Conservation (phyloP, 2,329 filamentous ascomycete species). For the Lecanosticta acicola region DNA sequence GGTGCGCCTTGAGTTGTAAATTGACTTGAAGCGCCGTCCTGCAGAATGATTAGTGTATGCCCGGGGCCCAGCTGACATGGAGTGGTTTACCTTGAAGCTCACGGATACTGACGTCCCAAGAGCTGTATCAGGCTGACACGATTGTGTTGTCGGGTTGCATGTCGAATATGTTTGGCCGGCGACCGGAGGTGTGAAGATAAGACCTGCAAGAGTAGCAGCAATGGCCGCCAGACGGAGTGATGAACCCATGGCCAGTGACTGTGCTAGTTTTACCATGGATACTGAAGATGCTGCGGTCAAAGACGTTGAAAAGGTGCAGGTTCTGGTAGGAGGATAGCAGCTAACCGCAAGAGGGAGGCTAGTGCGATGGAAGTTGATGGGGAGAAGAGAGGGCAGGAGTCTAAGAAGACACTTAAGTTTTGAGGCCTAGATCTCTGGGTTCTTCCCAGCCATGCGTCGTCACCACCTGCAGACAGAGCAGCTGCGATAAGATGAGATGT, state of each 20-base stretch:
- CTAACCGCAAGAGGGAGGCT: not conserved
- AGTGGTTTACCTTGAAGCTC: too few species aligned
- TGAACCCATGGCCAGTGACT: conserved; percentile 28
- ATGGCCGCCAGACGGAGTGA: conserved; percentile 35
- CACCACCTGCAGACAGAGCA: not conserved
- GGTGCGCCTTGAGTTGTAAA: conserved; percentile 67
- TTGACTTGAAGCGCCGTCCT: conserved; percentile 66
- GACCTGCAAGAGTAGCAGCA: conserved; percentile 34
- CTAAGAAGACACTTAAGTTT: conserved; percentile 4
- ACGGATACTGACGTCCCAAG: conserved; percentile 76
- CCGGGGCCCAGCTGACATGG: too few species aligned
- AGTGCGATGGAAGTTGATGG: conserved; percentile 2
- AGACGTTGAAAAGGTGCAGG: not conserved
- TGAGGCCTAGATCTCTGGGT: not conserved
- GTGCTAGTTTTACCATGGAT: conserved; percentile 24
- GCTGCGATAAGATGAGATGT: not conserved
- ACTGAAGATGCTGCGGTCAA: conserved; percentile 1
- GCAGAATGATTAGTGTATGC: too few species aligned
- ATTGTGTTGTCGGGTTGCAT: conserved; percentile 53
- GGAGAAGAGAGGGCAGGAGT: conserved; percentile 8
- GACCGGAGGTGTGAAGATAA: conserved; percentile 36
- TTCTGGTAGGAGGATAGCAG: not conserved
- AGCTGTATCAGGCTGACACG: conserved; percentile 70
- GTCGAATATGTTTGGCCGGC: conserved; percentile 50
- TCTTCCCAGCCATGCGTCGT: conserved; percentile 9